Base-by-base conservation (phyloP, 257 asterid species). In the Jacaranda copaia region DNA sequence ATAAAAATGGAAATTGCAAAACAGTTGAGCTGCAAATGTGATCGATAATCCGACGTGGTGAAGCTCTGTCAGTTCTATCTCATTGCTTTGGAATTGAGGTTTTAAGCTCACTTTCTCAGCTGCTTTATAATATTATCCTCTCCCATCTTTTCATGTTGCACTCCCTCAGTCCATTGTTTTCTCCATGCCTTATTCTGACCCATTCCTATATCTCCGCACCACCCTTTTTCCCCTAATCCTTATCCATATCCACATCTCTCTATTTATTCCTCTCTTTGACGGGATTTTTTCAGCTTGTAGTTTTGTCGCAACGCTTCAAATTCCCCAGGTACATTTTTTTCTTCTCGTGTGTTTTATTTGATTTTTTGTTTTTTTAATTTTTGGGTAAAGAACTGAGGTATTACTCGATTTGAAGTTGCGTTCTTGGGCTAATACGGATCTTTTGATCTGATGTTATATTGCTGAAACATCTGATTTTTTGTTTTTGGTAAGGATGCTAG, bases 201-300 rank as follows among this genome's bases (percentile, higher is more conserved):
- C 77, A 49, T 71, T 62, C 77, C 77, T 35, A 58, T 68, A 58
- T 77, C 42, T 38, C 59, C 13, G 13, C 56, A 14, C 49, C 4
- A 58, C 8, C 51, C 15, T 56, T 25, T 25, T 25, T 25, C 4
- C 19, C 13, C 15, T 69, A 53, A 78, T 70, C 56, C 81, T 70
- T 70, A 78, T 70, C 72, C 72, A 39, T 40, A 61, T 61, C 57
- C 39, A 4, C 52, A 2, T 51, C 49, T 52, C 67, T 25, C 66
- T 78, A 70, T 63, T 70, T 61, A 70, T 59, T 70, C 62, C 20
- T 39, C 12, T 38, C 65, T 19, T 53, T 16, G 8, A 0, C 61
- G 59, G 19, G 19, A 0, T 0, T 4, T 65, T 38, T 16, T 58
- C 53, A 68, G 56, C 8, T 48, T 25, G 18, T 9, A 25, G 25